These are phyloP conservation scores for Ampelomyces quisqualis DNA, from an alignment of 2,329 filamentous ascomycete species.

Conservation along the genomic window DNA sequence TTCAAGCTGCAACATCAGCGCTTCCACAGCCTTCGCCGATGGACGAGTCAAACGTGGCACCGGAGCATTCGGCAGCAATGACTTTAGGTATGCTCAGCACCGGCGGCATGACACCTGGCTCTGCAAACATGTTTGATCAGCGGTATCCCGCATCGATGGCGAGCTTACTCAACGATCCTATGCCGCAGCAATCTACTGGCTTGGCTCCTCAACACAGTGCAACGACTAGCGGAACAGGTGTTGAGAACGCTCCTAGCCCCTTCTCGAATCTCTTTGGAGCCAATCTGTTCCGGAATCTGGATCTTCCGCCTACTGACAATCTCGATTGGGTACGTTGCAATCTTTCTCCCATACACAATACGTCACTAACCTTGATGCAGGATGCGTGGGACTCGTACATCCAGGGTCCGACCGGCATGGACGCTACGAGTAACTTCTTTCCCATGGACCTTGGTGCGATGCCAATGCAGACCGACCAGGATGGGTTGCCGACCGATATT, in stretches of 20 bases:
- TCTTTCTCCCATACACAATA: not conserved
- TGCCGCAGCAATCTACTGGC: slow-evolving; percentile 32
- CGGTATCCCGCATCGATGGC: slow-evolving; percentile 43
- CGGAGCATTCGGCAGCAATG: slow-evolving; percentile 67
- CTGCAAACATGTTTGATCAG: slow-evolving; percentile 45
- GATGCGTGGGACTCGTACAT: slow-evolving; percentile 70
- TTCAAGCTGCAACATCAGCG: slow-evolving; percentile 30
- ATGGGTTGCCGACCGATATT: slow-evolving; percentile 21
- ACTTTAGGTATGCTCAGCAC: slow-evolving; percentile 68
- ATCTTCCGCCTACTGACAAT: slow-evolving; percentile 53
- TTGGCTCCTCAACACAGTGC: slow-evolving; percentile 41
- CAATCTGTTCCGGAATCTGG: slow-evolving; percentile 54
- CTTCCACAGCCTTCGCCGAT: slow-evolving; percentile 36
- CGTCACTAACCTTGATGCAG: slow-evolving; percentile 17
- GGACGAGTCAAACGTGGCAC: slow-evolving; percentile 58
- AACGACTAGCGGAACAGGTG: slow-evolving; percentile 28
- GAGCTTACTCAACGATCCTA: slow-evolving; percentile 41
- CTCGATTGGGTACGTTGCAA: slow-evolving; percentile 61
- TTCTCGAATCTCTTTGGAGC: slow-evolving; percentile 58
- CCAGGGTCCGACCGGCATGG: slow-evolving; percentile 55
- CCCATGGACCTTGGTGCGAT: slow-evolving; percentile 45
- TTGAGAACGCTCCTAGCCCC: slow-evolving; percentile 50
- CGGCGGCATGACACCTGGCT: slow-evolving; percentile 58
- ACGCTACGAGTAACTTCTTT: slow-evolving; percentile 47
- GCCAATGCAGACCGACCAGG: slow-evolving; percentile 35